phyloP scores from a whole-genome alignment of 768 basidiomycete species.

The Rhizopogon roseolus region DNA sequence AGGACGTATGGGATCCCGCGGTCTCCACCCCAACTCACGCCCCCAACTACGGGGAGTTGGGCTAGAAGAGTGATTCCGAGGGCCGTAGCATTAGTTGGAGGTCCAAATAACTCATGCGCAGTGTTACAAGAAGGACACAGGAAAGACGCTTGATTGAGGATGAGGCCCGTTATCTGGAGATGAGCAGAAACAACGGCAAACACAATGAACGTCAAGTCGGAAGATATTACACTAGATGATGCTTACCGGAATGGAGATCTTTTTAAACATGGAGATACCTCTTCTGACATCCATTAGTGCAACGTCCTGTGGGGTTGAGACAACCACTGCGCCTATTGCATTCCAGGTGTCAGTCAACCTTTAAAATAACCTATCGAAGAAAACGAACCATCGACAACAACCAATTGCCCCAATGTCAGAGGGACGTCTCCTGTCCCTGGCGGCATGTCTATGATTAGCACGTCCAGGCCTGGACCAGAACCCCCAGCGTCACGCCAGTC shows the following conservation, averaged over 20 bases:
- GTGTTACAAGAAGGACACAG: constrained; percentile 68
- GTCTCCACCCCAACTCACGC: constrained; percentile 72
- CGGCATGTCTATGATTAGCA: constrained; percentile 92
- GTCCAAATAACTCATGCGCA: constrained; percentile 66
- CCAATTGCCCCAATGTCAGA: constrained; percentile 84
- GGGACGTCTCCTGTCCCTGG: constrained; percentile 97
- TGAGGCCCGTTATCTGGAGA: constrained; percentile 72
- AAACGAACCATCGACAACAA: constrained; percentile 72
- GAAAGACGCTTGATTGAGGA: constrained; percentile 88
- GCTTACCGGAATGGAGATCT: constrained; percentile 80
- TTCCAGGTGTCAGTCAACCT: not conserved
- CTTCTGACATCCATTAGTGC: constrained; percentile 89
- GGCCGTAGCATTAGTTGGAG: constrained; percentile 50
- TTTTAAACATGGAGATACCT: constrained; percentile 89
- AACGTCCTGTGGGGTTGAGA: constrained; percentile 95
- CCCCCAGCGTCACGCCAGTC: constrained; percentile 60
- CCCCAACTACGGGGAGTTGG: constrained; percentile 75
- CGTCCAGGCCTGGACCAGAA: constrained; percentile 54
- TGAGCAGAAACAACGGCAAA: not conserved
- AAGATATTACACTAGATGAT: constrained; percentile 1
- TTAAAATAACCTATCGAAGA: not conserved
- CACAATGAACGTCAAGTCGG: not conserved
- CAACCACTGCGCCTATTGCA: constrained; percentile 76
- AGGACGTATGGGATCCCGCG: constrained; percentile 53
- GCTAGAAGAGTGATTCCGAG: constrained; percentile 67